phyloP scores from a whole-genome alignment of 768 basidiomycete genomes.

The Tylopilus cervinicoccineus region DNA sequence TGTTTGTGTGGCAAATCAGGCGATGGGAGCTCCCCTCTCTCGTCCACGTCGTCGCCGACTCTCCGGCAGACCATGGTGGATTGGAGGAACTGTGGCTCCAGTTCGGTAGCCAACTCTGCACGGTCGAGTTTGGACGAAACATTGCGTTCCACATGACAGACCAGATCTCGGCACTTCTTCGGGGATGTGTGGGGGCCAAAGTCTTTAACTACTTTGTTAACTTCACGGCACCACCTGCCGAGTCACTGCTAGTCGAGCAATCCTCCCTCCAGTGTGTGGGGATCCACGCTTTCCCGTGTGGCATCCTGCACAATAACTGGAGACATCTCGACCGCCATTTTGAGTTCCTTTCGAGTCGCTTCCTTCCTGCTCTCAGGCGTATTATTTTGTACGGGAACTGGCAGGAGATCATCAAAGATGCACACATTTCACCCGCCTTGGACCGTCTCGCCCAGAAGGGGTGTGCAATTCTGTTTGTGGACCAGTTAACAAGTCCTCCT shows the following conservation, averaged over 20 bases:
- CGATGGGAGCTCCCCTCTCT: slow-evolving; percentile 54
- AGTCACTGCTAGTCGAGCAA: slow-evolving; percentile 20
- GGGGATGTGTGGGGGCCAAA: slow-evolving; percentile 41
- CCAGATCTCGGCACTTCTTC: slow-evolving; percentile 43
- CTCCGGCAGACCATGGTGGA: slow-evolving; percentile 35
- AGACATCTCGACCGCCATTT: slow-evolving; percentile 41
- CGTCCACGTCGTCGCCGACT: slow-evolving; percentile 48
- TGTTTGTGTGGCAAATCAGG: slow-evolving; percentile 47
- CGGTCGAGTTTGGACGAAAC: slow-evolving; percentile 56
- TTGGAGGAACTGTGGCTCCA: slow-evolving; percentile 45
- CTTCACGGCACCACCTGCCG: slow-evolving; percentile 37
- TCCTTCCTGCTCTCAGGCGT: slow-evolving; percentile 43
- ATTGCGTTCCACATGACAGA: slow-evolving; percentile 51
- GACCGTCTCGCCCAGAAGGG: slow-evolving; percentile 33
- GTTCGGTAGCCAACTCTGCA: slow-evolving; percentile 47
- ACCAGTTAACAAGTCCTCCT: slow-evolving; percentile 5
- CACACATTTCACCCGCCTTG: slow-evolving; percentile 33
- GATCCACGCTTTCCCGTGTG: slow-evolving; percentile 48
- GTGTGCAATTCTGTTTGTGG: slow-evolving; percentile 24
- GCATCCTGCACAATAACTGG: slow-evolving; percentile 35
- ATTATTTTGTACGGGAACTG: slow-evolving; percentile 55
- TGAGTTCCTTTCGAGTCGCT: slow-evolving; percentile 34
- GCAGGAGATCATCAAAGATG: slow-evolving; percentile 36
- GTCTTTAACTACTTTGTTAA: slow-evolving; percentile 55
- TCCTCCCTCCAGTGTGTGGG: slow-evolving; percentile 43